Evolutionary conservation across 139 green algal species (phyloP), one percentile per base, ranked within the genome.

Genomic region (Tetradesmus lagerheimii): DNA sequence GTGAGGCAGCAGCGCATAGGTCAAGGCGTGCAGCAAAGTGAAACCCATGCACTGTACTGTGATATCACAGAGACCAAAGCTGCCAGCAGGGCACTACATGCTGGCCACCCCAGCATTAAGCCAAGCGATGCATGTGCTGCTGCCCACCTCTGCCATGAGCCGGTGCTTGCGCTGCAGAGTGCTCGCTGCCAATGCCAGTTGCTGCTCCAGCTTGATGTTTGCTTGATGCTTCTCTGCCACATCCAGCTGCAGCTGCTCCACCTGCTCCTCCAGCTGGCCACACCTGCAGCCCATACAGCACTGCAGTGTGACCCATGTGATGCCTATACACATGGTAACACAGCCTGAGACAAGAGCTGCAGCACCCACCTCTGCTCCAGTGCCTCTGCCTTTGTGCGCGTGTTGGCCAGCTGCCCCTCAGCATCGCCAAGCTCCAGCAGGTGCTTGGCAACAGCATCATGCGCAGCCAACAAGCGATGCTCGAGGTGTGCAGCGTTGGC

Each of bases 131-230:
- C 47, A 62, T 18, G 6, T 62, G 47, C 12, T 62, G 47, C 9
- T 78, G 37, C 80, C 0, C 23, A 87, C 81, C 83, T 88, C 83
- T 43, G 83, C 83, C 83, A 88, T 88, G 11, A 88, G 62, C 64
- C 83, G 34, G 35, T 88, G 83, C 43, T 89, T 89, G 25, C 15
- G 18, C 23, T 18, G 29, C 71, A 89, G 43, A 12, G 15, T 43
- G 20, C 57, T 25, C 35, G 43, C 66, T 16, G 74, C 71, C 9
- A 15, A 31, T n/a, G 50, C n/a, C 34, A 84, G 74, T n/a, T 75
- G 85, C 16, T 53, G 23, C 45, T 89, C 67, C 43, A 84, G 85
- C 74, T 83, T 83, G 25, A 1, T 45, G 14, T 41, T 18, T 47
- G 53, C 41, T 16, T 29, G 8, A 0, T 20, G 20, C 25, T n/a